A percentile compares a stretch with the other conserved stretches of the same genome.
phyloP scores from a whole-genome alignment of 2,329 filamentous ascomycete genomes.

The Alternaria triticina region DNA sequence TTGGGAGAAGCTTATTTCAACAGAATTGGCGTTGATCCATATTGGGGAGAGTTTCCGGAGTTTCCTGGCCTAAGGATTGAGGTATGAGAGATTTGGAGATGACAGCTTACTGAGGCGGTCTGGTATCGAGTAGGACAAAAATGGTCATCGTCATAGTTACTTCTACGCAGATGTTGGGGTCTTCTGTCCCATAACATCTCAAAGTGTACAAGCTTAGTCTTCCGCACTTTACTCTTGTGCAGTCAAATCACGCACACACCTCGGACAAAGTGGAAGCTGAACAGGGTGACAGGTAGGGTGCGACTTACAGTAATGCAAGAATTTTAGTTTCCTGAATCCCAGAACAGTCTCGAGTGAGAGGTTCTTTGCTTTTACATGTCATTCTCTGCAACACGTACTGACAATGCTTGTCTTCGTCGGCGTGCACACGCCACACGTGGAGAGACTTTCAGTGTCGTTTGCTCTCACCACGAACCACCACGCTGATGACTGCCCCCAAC shows the following conservation, averaged over 20 bases:
- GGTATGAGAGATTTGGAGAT: not conserved
- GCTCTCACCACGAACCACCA: not conserved
- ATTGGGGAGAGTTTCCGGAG: not conserved
- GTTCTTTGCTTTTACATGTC: too few species aligned
- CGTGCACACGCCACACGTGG: not conserved
- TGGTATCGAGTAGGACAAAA: not conserved
- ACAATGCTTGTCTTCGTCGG: too few species aligned
- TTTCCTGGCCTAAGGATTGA: not conserved
- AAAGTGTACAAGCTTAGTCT: not conserved
- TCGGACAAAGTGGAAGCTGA: too few species aligned
- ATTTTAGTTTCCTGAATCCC: too few species aligned
- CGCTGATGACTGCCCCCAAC: not conserved
- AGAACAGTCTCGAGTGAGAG: too few species aligned
- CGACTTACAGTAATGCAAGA: too few species aligned
- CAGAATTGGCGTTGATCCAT: not conserved
- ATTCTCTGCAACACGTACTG: too few species aligned
- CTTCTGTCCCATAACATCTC: not conserved
- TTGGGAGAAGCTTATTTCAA: too few species aligned
- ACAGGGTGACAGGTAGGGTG: too few species aligned
- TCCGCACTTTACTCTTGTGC: too few species aligned
- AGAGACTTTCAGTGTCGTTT: not conserved
- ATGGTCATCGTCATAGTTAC: not conserved
- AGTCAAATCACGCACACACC: too few species aligned
- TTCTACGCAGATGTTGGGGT: not conserved
- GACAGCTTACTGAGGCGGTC: not conserved